Conservation (phyloP, 2,329 filamentous ascomycete genomes). For the Cladosporium austrohemisphaericum region DNA sequence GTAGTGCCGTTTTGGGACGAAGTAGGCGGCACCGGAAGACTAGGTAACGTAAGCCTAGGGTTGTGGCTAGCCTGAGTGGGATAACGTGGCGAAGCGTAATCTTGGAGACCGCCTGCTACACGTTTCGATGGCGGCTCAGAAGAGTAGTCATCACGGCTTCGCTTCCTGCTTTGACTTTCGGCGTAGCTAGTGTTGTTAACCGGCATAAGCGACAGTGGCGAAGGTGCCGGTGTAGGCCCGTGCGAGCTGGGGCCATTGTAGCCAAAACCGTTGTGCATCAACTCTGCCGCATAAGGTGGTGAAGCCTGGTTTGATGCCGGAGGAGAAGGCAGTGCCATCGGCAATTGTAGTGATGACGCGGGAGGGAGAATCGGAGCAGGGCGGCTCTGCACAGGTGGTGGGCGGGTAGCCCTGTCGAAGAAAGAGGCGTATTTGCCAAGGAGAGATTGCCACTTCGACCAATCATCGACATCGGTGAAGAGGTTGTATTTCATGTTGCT, state of each 20-base stretch:
- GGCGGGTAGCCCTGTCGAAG: conserved; percentile 63
- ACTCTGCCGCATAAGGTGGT: conserved; percentile 40
- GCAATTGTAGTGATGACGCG: conserved; percentile 47
- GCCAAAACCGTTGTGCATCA: conserved; percentile 38
- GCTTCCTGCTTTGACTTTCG: conserved; percentile 47
- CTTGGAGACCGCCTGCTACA: conserved; percentile 23
- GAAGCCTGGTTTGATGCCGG: conserved; percentile 50
- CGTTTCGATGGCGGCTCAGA: conserved; percentile 58
- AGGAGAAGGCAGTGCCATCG: conserved; percentile 49
- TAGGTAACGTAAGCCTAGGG: conserved; percentile 65
- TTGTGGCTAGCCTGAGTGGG: conserved; percentile 35
- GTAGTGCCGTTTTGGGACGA: conserved; percentile 17
- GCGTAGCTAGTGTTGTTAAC: conserved; percentile 24
- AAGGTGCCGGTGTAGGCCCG: conserved; percentile 41
- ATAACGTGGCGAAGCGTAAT: conserved; percentile 28
- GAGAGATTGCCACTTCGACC: conserved; percentile 81
- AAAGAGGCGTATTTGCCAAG: conserved; percentile 79
- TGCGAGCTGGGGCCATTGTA: conserved; percentile 32
- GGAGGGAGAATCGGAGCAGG: conserved; percentile 42
- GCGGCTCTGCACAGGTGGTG: conserved; percentile 35
- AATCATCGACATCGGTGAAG: conserved; percentile 78
- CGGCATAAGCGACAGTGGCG: conserved; percentile 42
- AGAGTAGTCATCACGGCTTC: conserved; percentile 53
- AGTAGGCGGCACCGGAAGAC: conserved; percentile 61
- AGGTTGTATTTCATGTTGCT: conserved; percentile 97